Base-by-base conservation (phyloP, 2,329 filamentous ascomycete species). In the Pezicula neosporulosa region DNA sequence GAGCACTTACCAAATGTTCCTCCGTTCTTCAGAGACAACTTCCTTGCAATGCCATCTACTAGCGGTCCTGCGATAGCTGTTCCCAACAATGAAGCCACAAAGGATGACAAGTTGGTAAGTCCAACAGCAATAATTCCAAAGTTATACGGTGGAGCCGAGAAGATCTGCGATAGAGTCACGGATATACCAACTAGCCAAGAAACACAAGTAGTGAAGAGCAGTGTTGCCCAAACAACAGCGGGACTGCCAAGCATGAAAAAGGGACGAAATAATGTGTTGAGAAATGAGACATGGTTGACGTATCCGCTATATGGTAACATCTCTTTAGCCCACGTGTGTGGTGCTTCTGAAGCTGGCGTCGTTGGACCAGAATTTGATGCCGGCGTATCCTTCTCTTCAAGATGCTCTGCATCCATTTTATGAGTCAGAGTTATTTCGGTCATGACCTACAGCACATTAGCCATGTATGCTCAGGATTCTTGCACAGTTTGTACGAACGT, bases 21-120 rank as follows among this genome's bases (percentile, higher is more conserved):
- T 18, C 50, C 51, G 39, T 59, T 59, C 24, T 27, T 71, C 66
- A 51, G 62, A 56, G 48, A 68, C 56, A 50, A 58, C 52, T 30
- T 62, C 43, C 62, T 61, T 44, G 53, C 60, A 15, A 57, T 48
- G 33, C 56, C 52, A 58, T 79, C 77, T 12, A 61, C 56, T 46
- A 65, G 51, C 70, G 76, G 78, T 24, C 75, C 68, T 38, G 81
- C 72, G 54, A 82, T 78, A 3, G 53, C 15, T 2, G 55, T 72
- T 35, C 72, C 76, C 3, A 78, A 53, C 16, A 77, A 66, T 12
- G 67, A 71, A 8, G 75, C 65, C 45, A 78, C 63, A 56, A 77
- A 77, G 0, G 74, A 75, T 2, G 73, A 75, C 19, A 77, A 62
- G 24, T 71, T 74, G 56, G 77, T 77, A 16, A 78, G 65, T 1